Evolutionary conservation across 352 stramenopile genomes (phyloP).

Genomic region (Blastocystis sp.): DNA sequence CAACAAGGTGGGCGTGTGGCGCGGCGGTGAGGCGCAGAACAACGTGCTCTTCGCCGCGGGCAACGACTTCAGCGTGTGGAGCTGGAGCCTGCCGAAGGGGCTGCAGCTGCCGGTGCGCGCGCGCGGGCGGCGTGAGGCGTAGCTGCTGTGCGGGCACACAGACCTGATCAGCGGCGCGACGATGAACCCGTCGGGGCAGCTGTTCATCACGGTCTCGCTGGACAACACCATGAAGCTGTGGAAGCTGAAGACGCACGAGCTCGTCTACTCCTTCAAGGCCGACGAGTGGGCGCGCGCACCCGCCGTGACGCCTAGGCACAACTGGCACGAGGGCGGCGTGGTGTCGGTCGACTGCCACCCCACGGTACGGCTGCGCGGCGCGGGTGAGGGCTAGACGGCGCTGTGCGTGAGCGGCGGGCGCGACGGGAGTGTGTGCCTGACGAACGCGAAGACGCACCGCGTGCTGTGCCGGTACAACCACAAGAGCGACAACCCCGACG

Average conservation of each 20-base stretch:
- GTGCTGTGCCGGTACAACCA: slow-evolving; percentile 12
- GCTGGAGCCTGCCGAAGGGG: slow-evolving; percentile 7
- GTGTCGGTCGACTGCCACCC: slow-evolving; percentile 36
- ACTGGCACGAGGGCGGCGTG: slow-evolving; percentile 47
- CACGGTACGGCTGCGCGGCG: neutral
- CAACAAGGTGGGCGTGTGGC: neutral
- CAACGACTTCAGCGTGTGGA: slow-evolving; percentile 63
- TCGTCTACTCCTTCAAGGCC: slow-evolving; percentile 8
- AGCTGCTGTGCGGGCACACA: slow-evolving; percentile 44
- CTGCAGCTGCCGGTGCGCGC: neutral
- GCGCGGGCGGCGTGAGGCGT: neutral
- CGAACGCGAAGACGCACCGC: slow-evolving; percentile 41
- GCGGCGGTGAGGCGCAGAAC: neutral
- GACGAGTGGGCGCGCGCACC: neutral
- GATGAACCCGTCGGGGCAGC: slow-evolving; percentile 37
- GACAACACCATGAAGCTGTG: slow-evolving; percentile 64
- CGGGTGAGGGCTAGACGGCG: neutral
- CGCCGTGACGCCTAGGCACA: neutral
- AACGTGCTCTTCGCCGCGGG: slow-evolving; percentile 15
- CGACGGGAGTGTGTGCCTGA: slow-evolving; percentile 35
- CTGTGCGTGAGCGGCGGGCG: slow-evolving; percentile 35
- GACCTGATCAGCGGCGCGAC: slow-evolving; percentile 16
- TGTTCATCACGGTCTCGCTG: slow-evolving; percentile 57
- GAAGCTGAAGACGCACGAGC: slow-evolving; percentile 6
- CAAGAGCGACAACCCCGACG: slow-evolving; percentile 9